Evolutionary conservation across 23 red algal species (phyloP), one percentile per base, ranked within the genome.

Genomic region (Gracilaria gracilis): DNA sequence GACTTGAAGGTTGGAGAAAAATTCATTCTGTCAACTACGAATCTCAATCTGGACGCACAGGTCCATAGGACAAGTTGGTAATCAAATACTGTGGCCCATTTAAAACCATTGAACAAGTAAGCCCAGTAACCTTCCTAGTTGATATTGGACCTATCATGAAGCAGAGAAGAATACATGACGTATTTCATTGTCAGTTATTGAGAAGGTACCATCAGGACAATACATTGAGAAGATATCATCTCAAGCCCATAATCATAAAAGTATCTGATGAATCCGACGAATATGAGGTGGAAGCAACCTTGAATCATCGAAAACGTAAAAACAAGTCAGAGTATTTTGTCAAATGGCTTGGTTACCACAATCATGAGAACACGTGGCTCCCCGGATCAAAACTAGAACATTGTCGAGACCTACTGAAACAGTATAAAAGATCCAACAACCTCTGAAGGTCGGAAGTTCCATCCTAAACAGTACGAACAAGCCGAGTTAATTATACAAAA

Each of bases 291-390:
- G 80, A 83, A 83, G n/a, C 80, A 5, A 66, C 67, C 57, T 0
- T 83, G 4, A 83, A 65, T 42, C 50, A 83, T 57, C 48, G 40
- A 15, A 59, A 8, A 7, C 31, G 53, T 0, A 42, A 23, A 49
- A 1, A 29, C 16, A 35, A 64, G 27, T 1, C 0, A 21, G 61
- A 83, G 40, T 67, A 40, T 42, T 29, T 83, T 27, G 12, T 83
- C 17, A 83, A 83, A 40, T 83, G 27, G 9, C 24, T 65, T 2
- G 57, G 80, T 24, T 83, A 83, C 4, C 31, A n/a, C 66, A 24
- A 64, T 11, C 80, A 83, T 61, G 80, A 39, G 57, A 83, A 66
- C 80, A 58, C 27, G 8, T 81, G 77, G 77, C 40, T 81, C 19
- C 34, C 40, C 0, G 77, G 59, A 31, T 23, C n/a, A 9, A 57